phyloP scores from a whole-genome alignment of 768 basidiomycete genomes.

The Mycena maculata region DNA sequence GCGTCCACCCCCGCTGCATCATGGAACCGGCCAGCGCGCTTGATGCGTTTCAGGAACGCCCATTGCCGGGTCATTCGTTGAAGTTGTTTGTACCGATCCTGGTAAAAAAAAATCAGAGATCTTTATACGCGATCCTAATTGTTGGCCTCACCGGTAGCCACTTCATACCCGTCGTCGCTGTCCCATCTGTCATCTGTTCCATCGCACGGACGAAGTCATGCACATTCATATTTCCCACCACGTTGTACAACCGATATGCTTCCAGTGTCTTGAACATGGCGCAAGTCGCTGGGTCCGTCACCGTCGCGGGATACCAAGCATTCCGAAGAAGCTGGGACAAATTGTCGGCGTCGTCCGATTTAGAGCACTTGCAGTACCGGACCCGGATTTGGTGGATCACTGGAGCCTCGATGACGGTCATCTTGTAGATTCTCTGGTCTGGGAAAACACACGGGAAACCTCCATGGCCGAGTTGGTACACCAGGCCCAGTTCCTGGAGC shows the following conservation, averaged over 20 bases:
- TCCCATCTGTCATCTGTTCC: neutral
- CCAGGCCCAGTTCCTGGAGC: constrained; percentile 16
- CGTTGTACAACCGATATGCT: constrained; percentile 27
- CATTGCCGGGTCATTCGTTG: neutral
- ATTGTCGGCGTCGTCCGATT: constrained; percentile 3
- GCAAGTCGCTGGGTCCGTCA: constrained; percentile 24
- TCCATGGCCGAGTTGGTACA: constrained; percentile 31
- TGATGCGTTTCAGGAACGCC: neutral
- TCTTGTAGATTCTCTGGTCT: neutral
- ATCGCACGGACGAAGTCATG: constrained; percentile 2
- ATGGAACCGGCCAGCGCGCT: neutral
- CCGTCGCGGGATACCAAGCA: constrained; percentile 25
- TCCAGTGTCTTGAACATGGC: constrained; percentile 12
- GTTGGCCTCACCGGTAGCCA: neutral
- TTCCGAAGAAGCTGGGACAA: constrained; percentile 8
- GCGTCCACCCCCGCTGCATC: constrained; percentile 11
- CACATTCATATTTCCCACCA: constrained; percentile 9
- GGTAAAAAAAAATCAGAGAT: neutral
- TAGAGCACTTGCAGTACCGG: constrained; percentile 27
- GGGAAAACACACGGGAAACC: constrained; percentile 16
- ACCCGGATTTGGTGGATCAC: constrained; percentile 21
- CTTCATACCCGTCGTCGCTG: neutral
- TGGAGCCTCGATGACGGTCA: constrained; percentile 19
- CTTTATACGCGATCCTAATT: neutral
- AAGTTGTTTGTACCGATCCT: constrained; percentile 3